Evolutionary conservation across 1,139 yeast species (phyloP), one percentile per base, ranked within the genome.

Genomic region (Wickerhamiella infanticola): DNA sequence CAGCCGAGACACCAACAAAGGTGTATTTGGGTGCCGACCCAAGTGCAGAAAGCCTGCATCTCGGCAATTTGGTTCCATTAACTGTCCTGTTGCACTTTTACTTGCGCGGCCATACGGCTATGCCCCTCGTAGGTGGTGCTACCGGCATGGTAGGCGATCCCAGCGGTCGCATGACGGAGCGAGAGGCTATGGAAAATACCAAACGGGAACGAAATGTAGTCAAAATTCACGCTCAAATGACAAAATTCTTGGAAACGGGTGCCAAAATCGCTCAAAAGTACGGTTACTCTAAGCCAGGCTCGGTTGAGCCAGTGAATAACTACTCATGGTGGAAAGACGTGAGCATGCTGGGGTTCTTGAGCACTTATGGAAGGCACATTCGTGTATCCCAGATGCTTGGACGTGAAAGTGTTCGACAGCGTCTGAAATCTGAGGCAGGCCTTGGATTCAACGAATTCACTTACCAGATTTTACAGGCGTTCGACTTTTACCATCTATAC

Each of bases 71-170:
- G 48, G 68, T 90, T 39, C 98, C 98, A 1, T 65, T 90, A 52
- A 75, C 93, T 79, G 77, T 85, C 3, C 64, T 88, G 41, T 67
- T 90, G 42, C 96, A 93, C 60, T 88, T 86, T 61, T 76, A 76
- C 52, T 65, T 88, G 37, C 67, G 93, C 35, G 98, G 98, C 0
- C 95, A 88, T 59, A 75, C 75, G 53, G 77, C 85, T 8, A 77
- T 79, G 8, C 86, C 93, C 0, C 62, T 93, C 11, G 84, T 90
- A 5, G 98, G 98, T 7, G 98, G 97, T n/a, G 98, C 97, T 7
- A 90, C 99, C 0, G 97, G 96, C 3, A 75, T 76, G 13, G 95
- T 90, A 1, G 99, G 99, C 4, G 99, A 90, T 61, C 99, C 98
- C 1, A 84, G 95, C 48, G 98, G 98, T 0, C 70, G 96, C 55